A percentile compares a stretch with the other conserved stretches of the same genome.
phyloP scores from a whole-genome alignment of 2,329 filamentous ascomycete genomes.

The Thermoascus crustaceus region DNA sequence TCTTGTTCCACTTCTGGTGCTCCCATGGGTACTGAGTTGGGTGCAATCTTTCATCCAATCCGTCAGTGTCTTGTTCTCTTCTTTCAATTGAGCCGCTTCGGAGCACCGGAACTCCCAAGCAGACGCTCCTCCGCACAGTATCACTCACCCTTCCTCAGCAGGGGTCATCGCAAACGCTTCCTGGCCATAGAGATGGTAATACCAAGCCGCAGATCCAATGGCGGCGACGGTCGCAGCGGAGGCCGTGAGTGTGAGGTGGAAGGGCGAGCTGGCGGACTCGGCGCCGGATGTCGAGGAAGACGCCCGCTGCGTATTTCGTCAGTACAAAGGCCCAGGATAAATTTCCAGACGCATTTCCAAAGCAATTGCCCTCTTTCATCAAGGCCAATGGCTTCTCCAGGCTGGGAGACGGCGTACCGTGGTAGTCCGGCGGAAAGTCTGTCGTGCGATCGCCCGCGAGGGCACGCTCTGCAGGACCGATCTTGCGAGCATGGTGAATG shows the following conservation, averaged over 20 bases:
- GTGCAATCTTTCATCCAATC: constrained; percentile 61
- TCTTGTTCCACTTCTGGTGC: constrained; percentile 84
- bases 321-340: constrained; percentile 25
- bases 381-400: constrained; percentile 22
- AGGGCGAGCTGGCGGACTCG: constrained; percentile 64
- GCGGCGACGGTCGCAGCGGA: constrained; percentile 79
- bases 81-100: constrained; percentile 20
- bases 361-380: constrained; percentile 21
- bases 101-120: constrained; percentile 10
- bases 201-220: constrained; percentile 87
- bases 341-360: constrained; percentile 13
- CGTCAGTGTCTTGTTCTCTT: constrained; percentile 16
- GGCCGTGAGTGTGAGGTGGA: constrained; percentile 78
- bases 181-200: constrained; percentile 91
- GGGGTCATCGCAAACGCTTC: constrained; percentile 83
- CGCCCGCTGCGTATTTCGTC: constrained; percentile 44
- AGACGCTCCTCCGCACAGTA: constrained; percentile 9
- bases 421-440: constrained; percentile 61
- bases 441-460: constrained; percentile 69
- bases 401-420: constrained; percentile 59
- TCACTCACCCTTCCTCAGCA: constrained; percentile 92
- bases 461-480: constrained; percentile 83
- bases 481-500: constrained; percentile 81
- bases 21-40: constrained; percentile 91
- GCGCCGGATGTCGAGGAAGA: constrained; percentile 64